Evolutionary conservation across 306 rosid genomes (phyloP).

Genomic region (Vachellia pachyceras): DNA sequence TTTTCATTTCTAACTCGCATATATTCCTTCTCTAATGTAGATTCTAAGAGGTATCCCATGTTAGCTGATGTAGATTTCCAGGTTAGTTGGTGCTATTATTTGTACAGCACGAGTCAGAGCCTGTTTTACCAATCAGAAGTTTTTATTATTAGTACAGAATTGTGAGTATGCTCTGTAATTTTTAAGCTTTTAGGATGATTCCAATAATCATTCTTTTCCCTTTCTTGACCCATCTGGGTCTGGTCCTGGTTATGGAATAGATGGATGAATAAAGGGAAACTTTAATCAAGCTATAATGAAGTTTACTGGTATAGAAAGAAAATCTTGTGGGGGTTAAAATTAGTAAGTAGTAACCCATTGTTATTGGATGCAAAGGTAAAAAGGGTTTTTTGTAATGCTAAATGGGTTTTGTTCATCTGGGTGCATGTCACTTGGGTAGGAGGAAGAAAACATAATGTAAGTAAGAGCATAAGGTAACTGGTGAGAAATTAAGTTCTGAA

Average conservation of each 20-base stretch:
- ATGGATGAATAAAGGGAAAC: neutral
- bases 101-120: neutral
- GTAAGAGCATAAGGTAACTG: neutral
- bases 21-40: constrained; percentile 48
- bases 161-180: constrained; percentile 28
- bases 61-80: constrained; percentile 54
- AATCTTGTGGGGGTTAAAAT: neutral
- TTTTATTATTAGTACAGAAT: neutral
- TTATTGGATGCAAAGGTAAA: neutral
- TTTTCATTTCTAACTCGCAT: constrained; percentile 22
- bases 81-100: constrained; percentile 46
- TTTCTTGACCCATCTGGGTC: constrained; percentile 2
- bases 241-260: neutral
- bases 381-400: neutral
- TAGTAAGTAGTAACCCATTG: neutral
- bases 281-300: neutral
- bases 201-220: neutral
- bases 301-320: neutral
- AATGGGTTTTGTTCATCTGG: neutral
- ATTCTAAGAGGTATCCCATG: constrained; percentile 44
- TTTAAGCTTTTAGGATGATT: neutral
- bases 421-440: neutral
- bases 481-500: neutral
- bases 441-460: neutral
- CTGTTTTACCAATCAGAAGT: constrained; percentile 1